These are phyloP conservation scores for Elasticomyces elasticus DNA, from an alignment of 495 filamentous ascomycete species.

Conservation along the genomic window DNA sequence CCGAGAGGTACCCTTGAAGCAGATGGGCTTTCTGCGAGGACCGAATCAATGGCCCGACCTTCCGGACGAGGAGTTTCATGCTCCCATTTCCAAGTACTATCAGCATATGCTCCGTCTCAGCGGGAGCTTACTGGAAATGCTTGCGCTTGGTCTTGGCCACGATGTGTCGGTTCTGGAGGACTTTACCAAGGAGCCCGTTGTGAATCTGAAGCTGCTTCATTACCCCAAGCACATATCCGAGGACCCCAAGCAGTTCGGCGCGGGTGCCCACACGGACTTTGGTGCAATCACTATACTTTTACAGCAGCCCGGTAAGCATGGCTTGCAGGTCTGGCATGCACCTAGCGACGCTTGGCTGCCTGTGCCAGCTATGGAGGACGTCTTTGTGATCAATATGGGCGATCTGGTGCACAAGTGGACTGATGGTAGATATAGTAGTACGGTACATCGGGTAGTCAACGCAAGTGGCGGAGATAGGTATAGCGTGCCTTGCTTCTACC, in stretches of 20 bases:
- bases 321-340: constrained; percentile 37
- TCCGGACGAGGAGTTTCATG: constrained; percentile 36
- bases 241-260: constrained; percentile 36
- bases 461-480: constrained; percentile 25
- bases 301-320: constrained; percentile 35
- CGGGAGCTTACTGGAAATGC: constrained; percentile 30
- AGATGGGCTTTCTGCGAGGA: constrained; percentile 25
- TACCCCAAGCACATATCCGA: constrained; percentile 31
- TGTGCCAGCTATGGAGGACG: constrained; percentile 31
- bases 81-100: constrained; percentile 42
- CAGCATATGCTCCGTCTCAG: constrained; percentile 30
- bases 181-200: constrained; percentile 39
- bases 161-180: constrained; percentile 32
- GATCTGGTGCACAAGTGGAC: constrained; percentile 36
- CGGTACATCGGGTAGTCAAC: constrained; percentile 35
- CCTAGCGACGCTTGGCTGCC: constrained; percentile 33
- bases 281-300: constrained; percentile 37
- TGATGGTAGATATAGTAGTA: constrained; percentile 32
- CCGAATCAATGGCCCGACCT: constrained; percentile 45
- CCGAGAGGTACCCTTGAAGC: constrained; percentile 23
- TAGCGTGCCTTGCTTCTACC: constrained; percentile 28
- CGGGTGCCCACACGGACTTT: constrained; percentile 35
- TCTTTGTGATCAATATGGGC: constrained; percentile 40
- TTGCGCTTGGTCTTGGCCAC: constrained; percentile 34
- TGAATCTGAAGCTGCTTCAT: constrained; percentile 38